Conservation (phyloP, 129 eudicot genomes). For the Flaveria trinervia region DNA sequence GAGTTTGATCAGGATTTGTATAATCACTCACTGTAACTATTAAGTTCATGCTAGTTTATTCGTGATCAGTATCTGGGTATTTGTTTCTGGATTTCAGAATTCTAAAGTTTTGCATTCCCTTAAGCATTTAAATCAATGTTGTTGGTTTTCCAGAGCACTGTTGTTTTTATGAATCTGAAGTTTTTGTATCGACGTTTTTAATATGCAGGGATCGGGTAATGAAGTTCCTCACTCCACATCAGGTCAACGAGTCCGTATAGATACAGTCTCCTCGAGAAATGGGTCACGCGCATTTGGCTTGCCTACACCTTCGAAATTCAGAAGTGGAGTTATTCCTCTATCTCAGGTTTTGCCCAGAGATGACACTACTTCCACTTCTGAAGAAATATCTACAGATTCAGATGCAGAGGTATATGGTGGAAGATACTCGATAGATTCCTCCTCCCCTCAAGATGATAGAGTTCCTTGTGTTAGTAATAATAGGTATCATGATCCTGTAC, state of each 20-base stretch:
- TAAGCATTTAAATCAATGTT: background rate
- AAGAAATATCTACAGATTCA: slow-evolving; percentile 66
- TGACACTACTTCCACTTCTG: slow-evolving; percentile 55
- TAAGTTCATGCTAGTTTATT: no score
- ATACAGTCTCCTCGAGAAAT: slow-evolving; percentile 44
- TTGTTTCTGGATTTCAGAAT: background rate
- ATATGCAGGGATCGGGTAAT: slow-evolving; percentile 56
- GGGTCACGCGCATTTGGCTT: slow-evolving; percentile 53
- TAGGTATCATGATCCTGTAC: slow-evolving; percentile 43
- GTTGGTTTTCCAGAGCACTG: background rate
- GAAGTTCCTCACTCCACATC: slow-evolving; percentile 44
- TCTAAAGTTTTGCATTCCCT: background rate
- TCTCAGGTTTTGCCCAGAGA: slow-evolving; percentile 59
- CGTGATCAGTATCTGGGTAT: background rate
- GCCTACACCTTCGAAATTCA: slow-evolving; percentile 65
- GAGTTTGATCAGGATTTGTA: background rate
- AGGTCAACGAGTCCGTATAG: slow-evolving; percentile 43
- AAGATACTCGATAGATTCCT: slow-evolving; percentile 73
- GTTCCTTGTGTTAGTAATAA: slow-evolving; percentile 36
- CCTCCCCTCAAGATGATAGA: slow-evolving; percentile 72
- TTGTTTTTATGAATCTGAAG: background rate
- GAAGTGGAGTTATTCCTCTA: slow-evolving; percentile 58
- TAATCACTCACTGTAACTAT: background rate
- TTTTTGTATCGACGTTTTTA: background rate
- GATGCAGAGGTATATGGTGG: slow-evolving; percentile 78